Base-by-base conservation (phyloP, 257 asterid genomes). In the Ajuga chamaepitys region DNA sequence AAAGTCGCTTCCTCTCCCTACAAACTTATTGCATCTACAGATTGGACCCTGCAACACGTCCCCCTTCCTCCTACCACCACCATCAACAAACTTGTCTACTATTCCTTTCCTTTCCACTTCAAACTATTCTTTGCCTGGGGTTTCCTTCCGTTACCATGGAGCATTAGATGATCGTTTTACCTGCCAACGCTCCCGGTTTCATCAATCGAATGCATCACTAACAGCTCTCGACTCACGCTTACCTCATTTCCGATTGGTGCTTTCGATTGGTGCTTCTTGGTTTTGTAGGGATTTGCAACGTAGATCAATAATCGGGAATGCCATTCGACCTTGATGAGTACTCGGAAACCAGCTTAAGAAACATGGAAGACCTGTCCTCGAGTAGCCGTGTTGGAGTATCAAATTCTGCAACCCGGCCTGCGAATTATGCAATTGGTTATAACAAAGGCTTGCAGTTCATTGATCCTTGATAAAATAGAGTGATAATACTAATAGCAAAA, bases 341-440 rank as follows among this genome's bases (percentile, higher is more conserved):
- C 59, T 94, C 99, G 0, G 88, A 76, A 25, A 94, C 99, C 76
- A 94, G 80, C 89, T 80, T 94, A 17, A 94, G 89, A 75, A 94
- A 94, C 99, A 94, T 90, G 32, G 99, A 94, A 16, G 95, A 90
- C 68, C 88, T 86, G 78, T 94, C 96, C 80, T 94, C 99, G 62
- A 94, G 51, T 62, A 94, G 90, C 58, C 89, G 81, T 56, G 86
- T 79, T 2, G 99, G 99, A 52, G 95, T 81, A 61, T 90, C 96
- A 45, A 83, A 94, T 81, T 94, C 99, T 21, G 97, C 95, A 13
- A 94, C 95, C 70, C 95, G 88, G 57, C 99, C 99, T 94, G 87
- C 72, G 77, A 53, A 73, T n/a, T n/a, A n/a, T n/a, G n/a, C n/a
- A n/a, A n/a, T n/a, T n/a, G n/a, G n/a, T n/a, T n/a, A n/a, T n/a